phyloP scores from a whole-genome alignment of 2,329 filamentous ascomycete genomes.

The Botryotinia convoluta region DNA sequence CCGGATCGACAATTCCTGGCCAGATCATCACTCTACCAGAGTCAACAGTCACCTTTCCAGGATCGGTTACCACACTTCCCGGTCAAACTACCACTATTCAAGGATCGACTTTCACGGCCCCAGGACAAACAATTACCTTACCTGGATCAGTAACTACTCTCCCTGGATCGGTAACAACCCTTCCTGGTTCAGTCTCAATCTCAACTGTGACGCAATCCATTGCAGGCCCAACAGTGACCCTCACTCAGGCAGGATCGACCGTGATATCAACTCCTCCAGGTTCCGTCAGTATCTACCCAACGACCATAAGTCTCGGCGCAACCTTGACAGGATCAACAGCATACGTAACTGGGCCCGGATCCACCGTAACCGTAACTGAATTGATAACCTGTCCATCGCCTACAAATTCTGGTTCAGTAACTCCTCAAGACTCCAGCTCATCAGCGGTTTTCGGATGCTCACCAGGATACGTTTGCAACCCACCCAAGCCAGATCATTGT shows the following conservation, averaged over 20 bases:
- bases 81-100: background rate
- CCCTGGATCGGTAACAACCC: constrained; percentile 12
- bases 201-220: constrained; percentile 18
- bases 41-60: constrained; percentile 4
- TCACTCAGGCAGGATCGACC: constrained; percentile 21
- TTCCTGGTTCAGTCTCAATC: constrained; percentile 15
- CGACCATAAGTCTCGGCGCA: constrained; percentile 18
- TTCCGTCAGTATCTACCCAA: constrained; percentile 18
- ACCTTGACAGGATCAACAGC: constrained; percentile 16
- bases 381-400: constrained; percentile 29
- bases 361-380: constrained; percentile 26
- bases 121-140: constrained; percentile 1
- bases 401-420: constrained; percentile 28
- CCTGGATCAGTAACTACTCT: background rate
- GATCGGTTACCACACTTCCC: background rate
- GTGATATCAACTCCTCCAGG: constrained; percentile 21
- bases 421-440: constrained; percentile 30
- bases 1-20: background rate
- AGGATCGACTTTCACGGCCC: background rate
- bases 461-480: constrained; percentile 44
- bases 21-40: background rate
- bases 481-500: constrained; percentile 41
- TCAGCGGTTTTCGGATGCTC: constrained; percentile 44
- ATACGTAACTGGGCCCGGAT: constrained; percentile 17
- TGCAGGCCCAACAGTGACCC: background rate